A percentile compares a stretch with the other conserved stretches of the same genome.
phyloP scores from a whole-genome alignment of 352 stramenopile species.

The Globisporangium ultimum region DNA sequence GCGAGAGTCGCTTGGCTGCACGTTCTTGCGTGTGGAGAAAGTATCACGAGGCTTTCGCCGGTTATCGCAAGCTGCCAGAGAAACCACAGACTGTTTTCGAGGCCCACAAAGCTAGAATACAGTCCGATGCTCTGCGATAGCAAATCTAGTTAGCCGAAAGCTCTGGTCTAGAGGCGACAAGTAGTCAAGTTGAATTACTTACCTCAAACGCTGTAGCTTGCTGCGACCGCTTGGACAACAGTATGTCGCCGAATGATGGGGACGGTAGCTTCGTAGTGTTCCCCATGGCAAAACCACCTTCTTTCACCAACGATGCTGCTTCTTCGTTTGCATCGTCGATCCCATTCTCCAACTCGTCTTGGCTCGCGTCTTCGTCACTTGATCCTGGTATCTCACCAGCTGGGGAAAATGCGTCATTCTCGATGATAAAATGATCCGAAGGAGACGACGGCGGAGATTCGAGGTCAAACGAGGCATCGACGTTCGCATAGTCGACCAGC shows the following conservation, averaged over 20 bases:
- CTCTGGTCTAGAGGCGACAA: background rate
- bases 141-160: constrained; percentile 1
- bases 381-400: constrained; percentile 7
- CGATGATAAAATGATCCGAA: constrained; percentile 39
- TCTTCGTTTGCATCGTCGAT: background rate
- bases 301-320: constrained; percentile 29
- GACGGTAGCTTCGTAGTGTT: constrained; percentile 34
- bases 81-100: constrained; percentile 73
- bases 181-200: background rate
- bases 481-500: constrained; percentile 47
- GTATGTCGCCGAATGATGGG: constrained; percentile 67
- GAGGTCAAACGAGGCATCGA: constrained; percentile 34
- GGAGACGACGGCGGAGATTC: constrained; percentile 32
- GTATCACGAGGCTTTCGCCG: constrained; percentile 74
- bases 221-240: constrained; percentile 50
- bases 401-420: constrained; percentile 11
- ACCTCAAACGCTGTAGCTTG: constrained; percentile 65
- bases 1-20: constrained; percentile 81
- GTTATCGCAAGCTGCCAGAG: constrained; percentile 86
- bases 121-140: constrained; percentile 60
- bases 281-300: constrained; percentile 44
- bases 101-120: constrained; percentile 80
- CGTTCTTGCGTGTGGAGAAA: constrained; percentile 72
- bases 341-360: constrained; percentile 16
- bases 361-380: constrained; percentile 25